Evolutionary conservation across 768 basidiomycete genomes (phyloP).

Genomic region (Lactifluus subvellereus): DNA sequence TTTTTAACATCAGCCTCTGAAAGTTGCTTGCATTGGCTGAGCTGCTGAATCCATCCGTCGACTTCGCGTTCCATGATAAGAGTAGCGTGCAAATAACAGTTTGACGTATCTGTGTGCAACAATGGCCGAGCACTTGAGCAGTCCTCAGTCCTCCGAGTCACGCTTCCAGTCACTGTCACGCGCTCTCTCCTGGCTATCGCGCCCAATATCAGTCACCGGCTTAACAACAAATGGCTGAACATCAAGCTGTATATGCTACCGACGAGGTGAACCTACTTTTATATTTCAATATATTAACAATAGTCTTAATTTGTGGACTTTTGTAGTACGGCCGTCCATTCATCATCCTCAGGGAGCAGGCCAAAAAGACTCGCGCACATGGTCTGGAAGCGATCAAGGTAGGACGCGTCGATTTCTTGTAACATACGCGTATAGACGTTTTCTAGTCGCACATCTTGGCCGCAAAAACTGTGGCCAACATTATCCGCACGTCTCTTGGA

Average conservation of each 20-base stretch:
- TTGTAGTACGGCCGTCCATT: slow-evolving; percentile 90
- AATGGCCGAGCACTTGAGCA: background rate
- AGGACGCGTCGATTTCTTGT: slow-evolving; percentile 21
- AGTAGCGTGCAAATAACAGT: slow-evolving; percentile 15
- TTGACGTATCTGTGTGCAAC: slow-evolving; percentile 18
- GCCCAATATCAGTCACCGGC: background rate
- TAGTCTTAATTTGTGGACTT: background rate
- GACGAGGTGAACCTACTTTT: slow-evolving; percentile 58
- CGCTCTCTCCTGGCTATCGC: background rate
- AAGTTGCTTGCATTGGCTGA: slow-evolving; percentile 96
- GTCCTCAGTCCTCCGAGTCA: slow-evolving; percentile 7
- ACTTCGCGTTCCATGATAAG: slow-evolving; percentile 61
- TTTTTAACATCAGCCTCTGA: slow-evolving; percentile 93
- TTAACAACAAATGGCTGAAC: slow-evolving; percentile 32
- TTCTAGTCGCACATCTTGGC: slow-evolving; percentile 89
- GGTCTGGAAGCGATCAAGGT: slow-evolving; percentile 96
- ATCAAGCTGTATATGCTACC: slow-evolving; percentile 76
- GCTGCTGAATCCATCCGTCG: slow-evolving; percentile 94
- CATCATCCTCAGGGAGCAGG: slow-evolving; percentile 93
- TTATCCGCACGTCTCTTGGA: slow-evolving; percentile 90
- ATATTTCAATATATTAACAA: background rate
- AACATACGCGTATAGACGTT: slow-evolving; percentile 7
- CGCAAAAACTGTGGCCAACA: slow-evolving; percentile 88
- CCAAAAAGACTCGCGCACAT: slow-evolving; percentile 85
- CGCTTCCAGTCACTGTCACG: slow-evolving; percentile 16